Evolutionary conservation across 345 rosid genomes (phyloP).

Genomic region (Acer saccharum): DNA sequence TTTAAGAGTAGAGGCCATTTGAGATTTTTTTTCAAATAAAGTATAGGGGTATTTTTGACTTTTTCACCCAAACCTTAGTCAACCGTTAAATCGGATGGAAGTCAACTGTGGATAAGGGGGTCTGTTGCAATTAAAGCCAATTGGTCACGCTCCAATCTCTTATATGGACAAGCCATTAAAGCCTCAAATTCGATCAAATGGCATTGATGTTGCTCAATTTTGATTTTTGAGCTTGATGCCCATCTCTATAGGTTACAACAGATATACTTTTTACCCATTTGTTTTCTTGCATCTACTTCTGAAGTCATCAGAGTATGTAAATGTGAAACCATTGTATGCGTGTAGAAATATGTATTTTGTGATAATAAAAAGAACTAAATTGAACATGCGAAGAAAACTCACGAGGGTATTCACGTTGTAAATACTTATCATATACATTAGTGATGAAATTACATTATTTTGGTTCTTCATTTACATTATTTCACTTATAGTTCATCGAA

Average conservation of each 20-base stretch:
- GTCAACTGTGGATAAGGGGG: too few relatives aligned
- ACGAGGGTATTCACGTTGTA: not conserved
- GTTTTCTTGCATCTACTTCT: constrained; percentile 38
- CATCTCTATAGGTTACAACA: constrained; percentile 56
- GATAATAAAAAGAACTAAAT: too few relatives aligned
- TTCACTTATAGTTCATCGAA: not conserved
- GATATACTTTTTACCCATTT: constrained; percentile 45
- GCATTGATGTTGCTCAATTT: constrained; percentile 41
- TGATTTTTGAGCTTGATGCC: constrained; percentile 57
- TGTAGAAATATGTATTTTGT: not conserved
- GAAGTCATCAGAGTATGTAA: not conserved
- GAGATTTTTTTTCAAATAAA: too few relatives aligned
- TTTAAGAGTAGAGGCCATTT: too few relatives aligned
- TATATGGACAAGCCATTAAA: constrained; percentile 52
- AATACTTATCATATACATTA: not conserved
- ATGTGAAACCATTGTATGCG: not conserved
- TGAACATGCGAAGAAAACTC: not conserved
- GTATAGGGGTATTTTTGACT: too few relatives aligned
- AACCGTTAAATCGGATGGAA: too few relatives aligned
- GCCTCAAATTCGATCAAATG: constrained; percentile 44
- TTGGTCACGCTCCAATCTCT: constrained; percentile 69
- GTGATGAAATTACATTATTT: not conserved
- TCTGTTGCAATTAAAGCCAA: constrained; percentile 30
- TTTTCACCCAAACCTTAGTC: too few relatives aligned
- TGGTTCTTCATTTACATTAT: not conserved